Evolutionary conservation across 371 early-diverging fungal species (phyloP).

Genomic region (Zopfochytrium polystomum): DNA sequence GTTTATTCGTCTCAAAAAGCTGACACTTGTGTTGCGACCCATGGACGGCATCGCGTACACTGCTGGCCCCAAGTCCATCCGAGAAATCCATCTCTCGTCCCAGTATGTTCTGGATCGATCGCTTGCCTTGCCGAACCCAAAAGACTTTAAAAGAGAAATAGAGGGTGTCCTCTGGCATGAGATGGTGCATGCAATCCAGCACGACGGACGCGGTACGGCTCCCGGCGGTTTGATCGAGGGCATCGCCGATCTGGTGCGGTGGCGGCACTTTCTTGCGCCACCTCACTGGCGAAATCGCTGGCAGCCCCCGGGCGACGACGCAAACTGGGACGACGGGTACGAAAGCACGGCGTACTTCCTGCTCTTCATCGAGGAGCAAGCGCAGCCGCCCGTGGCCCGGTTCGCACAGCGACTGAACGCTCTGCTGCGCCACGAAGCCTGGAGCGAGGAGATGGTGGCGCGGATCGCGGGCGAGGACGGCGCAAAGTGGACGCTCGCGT

Average conservation of each 20-base stretch:
- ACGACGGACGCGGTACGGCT: conserved; percentile 8
- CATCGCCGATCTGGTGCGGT: too few species aligned
- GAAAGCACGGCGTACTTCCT: conserved; percentile 44
- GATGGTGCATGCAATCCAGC: conserved; percentile 29
- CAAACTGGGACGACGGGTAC: conserved; percentile 39
- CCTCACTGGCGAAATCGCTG: conserved; percentile 25
- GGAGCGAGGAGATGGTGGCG: conserved; percentile 8
- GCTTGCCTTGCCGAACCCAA: too few species aligned
- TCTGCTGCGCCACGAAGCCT: conserved; percentile 9
- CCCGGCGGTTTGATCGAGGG: conserved; percentile 13
- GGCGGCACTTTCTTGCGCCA: conserved; percentile 22
- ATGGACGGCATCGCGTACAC: conserved; percentile 27
- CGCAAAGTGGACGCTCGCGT: not conserved
- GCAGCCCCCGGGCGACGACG: not conserved
- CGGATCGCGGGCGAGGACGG: not conserved
- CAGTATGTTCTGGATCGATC: conserved; percentile 8
- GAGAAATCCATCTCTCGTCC: conserved; percentile 15
- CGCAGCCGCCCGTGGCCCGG: not conserved
- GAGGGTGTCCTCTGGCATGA: conserved; percentile 41
- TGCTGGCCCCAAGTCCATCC: not conserved
- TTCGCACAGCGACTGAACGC: conserved; percentile 17
- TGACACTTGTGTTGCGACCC: not conserved
- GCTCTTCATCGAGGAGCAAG: conserved; percentile 29
- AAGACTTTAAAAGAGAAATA: conserved; percentile 15
- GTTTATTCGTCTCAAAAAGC: not conserved